Base-by-base conservation (phyloP, 495 filamentous ascomycete genomes). In the Arthonia radiata region DNA sequence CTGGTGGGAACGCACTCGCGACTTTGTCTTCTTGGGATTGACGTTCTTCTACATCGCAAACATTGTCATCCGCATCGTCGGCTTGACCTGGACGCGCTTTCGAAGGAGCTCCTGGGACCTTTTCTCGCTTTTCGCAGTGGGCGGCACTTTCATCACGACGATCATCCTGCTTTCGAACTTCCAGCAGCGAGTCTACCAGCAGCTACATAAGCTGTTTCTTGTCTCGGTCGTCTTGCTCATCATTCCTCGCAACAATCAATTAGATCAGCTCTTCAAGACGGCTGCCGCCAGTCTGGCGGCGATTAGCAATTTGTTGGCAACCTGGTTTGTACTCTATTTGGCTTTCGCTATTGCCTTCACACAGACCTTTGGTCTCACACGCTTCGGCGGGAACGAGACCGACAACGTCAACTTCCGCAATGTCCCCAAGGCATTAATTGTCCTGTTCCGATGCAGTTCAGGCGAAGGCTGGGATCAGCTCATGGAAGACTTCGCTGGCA, bases 221-320 rank as follows among this genome's bases (percentile, higher is more conserved):
- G 86, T 94, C 25, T 71, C 79, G 13, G 70, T 94, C 32, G 70
- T 86, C 1, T 60, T 94, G 13, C 56, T 99, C 32, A 66, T 99
- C 24, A 99, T 99, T 31, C 86, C 86, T 6, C 65, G 86, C 4
- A 99, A 94, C 46, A 86, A 99, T 36, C 81, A 91, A 25, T 68
- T 99, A 7, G 86, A 99, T 41, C 86, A 99, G 46, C 68, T 99
- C 4, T 99, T 94, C 65, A 99, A 99, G 50, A 99, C 86, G 10
- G 89, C 89, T 2, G 89, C 86, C n/a, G 86, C 86, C 23, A 81
- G 71, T 66, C 51, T 99, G 18, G 71, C 74, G 2, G 69, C 74
- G 9, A 94, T 99, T 40, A 65, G 71, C 29, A 99, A 92, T 42
- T 57, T 99, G 14, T 56, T 99, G 12, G 86, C 83, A 2, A 94